These are phyloP conservation scores for Nakaseomyces nivariensis DNA, from an alignment of 1,139 yeast genomes.

Conservation along the genomic window DNA sequence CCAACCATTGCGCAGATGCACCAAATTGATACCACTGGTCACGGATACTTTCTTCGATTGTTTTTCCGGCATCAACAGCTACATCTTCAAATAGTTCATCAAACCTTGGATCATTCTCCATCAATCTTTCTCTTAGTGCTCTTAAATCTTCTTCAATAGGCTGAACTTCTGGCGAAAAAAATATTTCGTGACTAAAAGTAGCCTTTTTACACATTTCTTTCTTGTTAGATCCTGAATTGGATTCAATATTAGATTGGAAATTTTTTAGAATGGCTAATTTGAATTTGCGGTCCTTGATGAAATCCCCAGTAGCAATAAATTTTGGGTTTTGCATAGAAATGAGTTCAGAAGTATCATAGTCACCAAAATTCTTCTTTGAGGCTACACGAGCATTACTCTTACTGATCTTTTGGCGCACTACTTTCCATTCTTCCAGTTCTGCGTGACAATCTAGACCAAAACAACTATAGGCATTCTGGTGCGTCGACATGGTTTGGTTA, in stretches of 20 bases:
- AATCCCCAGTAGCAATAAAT: not conserved
- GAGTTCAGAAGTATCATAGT: not conserved
- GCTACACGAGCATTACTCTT: not conserved
- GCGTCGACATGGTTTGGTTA: not conserved
- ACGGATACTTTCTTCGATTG: not conserved
- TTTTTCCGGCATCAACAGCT: not conserved
- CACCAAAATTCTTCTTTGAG: not conserved
- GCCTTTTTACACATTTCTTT: not conserved
- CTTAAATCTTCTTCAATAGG: not conserved
- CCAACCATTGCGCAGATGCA: conserved; percentile 17
- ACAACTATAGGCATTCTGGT: not conserved
- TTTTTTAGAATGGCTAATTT: not conserved
- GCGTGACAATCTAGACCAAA: not conserved
- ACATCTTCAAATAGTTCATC: not conserved
- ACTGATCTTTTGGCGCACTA: not conserved
- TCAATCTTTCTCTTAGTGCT: not conserved
- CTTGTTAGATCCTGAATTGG: not conserved
- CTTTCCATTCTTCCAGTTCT: not conserved
- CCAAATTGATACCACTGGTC: conserved; percentile 17
- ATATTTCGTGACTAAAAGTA: not conserved
- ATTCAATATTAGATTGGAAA: not conserved
- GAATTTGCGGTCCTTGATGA: not conserved
- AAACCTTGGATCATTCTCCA: not conserved
- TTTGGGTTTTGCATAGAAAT: not conserved
- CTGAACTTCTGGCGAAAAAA: not conserved